Evolutionary conservation across 2,329 filamentous ascomycete species (phyloP), one percentile per base, ranked within the genome.

Genomic region (Neobulgaria alba): DNA sequence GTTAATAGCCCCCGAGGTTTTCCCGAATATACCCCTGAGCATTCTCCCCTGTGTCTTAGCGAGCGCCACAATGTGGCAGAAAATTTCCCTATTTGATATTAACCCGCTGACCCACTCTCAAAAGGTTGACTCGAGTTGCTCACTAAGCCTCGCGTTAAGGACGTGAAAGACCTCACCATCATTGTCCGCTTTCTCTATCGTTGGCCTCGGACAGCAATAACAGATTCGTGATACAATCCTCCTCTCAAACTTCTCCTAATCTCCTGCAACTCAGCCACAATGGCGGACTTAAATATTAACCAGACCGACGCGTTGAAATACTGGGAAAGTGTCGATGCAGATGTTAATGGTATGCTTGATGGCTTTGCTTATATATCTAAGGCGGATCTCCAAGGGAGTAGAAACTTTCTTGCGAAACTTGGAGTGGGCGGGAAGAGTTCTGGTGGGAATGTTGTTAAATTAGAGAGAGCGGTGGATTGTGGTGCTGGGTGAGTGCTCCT

Each of bases 331-430:
- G 66, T 73, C 42, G 62, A 67, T 29, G 64, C 72, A 9, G 69
- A 72, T 45, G 70, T 75, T 48, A 73, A 82, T 53, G 85, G 86
- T 56, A 89, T 92, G 81, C 79, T 94, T 1, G 88, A 86, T 46
- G 85, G 73, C 43, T 89, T 62, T 67, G 75, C 75, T 1, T 71
- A 78, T 59, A 72, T 85, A 56, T 82, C 77, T 23, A 73, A 76
- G 46, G 72, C 83, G 45, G 85, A 89, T 59, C 67, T 90, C 5
- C 76, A 79, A 52, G 81, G 80, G 31, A 85, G 78, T 0, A 71
- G 73, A 23, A 79, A 72, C 38, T 87, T 89, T 60, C 61, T 87
- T 23, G 72, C 76, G 10, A 85, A 84, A 55, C 63, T 88, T 3
- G 73, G 73, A 5, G 58, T 71, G 12, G 47, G 46, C 12, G 52